Evolutionary conservation across 1,284 basidiomycete genomes (phyloP).

Genomic region (Microbotryum scabiosae): DNA sequence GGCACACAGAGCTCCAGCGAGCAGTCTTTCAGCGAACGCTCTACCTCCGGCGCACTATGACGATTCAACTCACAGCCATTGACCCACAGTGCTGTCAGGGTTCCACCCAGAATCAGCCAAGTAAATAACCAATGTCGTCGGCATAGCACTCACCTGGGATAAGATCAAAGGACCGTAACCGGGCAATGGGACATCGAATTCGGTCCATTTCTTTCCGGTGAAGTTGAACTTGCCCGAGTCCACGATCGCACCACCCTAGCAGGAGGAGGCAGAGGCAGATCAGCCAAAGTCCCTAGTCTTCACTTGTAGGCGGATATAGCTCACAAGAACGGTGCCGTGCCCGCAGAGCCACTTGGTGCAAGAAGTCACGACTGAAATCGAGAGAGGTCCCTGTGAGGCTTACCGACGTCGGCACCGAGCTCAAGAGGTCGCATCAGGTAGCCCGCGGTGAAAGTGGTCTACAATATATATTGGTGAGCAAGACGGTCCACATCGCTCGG

Average conservation of each 20-base stretch:
- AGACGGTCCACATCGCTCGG: too few species aligned
- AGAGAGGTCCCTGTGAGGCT: too few species aligned
- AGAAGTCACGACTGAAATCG: too few species aligned
- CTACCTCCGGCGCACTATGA: too few species aligned
- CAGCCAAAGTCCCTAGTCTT: too few species aligned
- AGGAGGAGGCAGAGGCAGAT: too few species aligned
- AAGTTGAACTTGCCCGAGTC: slow-evolving; percentile 3
- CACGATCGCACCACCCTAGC: slow-evolving; percentile 8
- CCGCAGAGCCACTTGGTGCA: slow-evolving; percentile 6
- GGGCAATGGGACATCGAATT: not conserved
- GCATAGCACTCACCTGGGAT: not conserved
- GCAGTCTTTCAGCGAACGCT: too few species aligned
- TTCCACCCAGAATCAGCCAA: too few species aligned
- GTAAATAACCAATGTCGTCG: too few species aligned
- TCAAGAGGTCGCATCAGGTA: slow-evolving; percentile 40
- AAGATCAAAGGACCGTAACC: not conserved
- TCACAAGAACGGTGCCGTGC: slow-evolving; percentile 7
- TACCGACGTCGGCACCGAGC: slow-evolving; percentile 38
- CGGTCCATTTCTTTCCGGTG: slow-evolving; percentile 8
- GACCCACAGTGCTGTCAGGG: too few species aligned
- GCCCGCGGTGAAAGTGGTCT: slow-evolving; percentile 41
- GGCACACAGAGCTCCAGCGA: too few species aligned
- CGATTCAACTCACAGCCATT: too few species aligned
- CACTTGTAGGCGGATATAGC: not conserved
- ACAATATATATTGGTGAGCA: not conserved